Base-by-base conservation (phyloP, 108 stramenopile species). In the Pseudonitzschia multiseries region DNA sequence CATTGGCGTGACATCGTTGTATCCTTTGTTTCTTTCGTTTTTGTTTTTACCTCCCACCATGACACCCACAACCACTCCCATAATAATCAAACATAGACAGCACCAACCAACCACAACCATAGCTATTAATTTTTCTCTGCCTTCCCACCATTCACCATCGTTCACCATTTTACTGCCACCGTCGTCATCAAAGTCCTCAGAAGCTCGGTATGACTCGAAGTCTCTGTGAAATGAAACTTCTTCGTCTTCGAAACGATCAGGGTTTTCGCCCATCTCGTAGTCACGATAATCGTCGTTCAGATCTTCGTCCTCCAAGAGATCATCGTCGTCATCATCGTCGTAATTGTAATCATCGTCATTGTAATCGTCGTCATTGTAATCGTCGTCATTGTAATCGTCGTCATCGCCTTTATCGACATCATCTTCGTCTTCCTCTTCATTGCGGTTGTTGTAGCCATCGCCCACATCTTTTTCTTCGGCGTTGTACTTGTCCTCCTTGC, bases 21-120 rank as follows among this genome's bases (percentile, higher is more conserved):
- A n/a, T 29, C 21, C 41, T 40, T 42, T 31, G 21, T 13, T 2
- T 61, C 57, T 46, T 2, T 29, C 12, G 29, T 29, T n/a, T 66
- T 68, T 28, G 57, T 42, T 46, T 20, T 42, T 20, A n/a, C 28
- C 65, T 26, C 44, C 46, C 5, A 78, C 20, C 24, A 72, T 27
- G 9, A 78, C 31, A 29, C 62, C 57, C 29, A 78, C 13, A 22
- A 72, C 59, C 0, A 78, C 69, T 18, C 21, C 63, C 1, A 78
- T 50, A 20, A 71, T 46, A 32, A 72, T 56, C 32, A 78, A 46
- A 68, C 71, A 72, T 1, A 72, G 20, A 57, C 71, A 78, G 50
- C 77, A 78, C 29, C 51, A 66, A 64, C 53, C 59, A 48, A 54
- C 65, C n/a, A 44, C 27, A 27, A 72, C 8, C 12, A 56, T 13